These are phyloP conservation scores for Diaporthe sp. DNA, from an alignment of 2,329 filamentous ascomycete species.

Conservation along the genomic window DNA sequence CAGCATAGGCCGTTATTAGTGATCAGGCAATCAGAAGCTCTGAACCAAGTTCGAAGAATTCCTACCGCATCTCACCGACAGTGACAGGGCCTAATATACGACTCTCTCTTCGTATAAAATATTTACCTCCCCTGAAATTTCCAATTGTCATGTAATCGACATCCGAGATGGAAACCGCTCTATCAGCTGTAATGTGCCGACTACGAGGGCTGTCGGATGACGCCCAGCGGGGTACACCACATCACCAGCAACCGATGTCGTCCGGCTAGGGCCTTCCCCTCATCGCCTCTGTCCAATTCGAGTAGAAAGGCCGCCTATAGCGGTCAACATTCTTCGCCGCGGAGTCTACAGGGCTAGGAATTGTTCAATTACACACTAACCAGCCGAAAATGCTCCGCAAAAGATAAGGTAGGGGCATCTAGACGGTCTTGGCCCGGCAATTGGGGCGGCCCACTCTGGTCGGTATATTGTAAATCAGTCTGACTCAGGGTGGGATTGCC, in stretches of 20 bases:
- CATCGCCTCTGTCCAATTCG: not conserved
- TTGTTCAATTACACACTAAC: not conserved
- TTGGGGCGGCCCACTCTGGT: not conserved
- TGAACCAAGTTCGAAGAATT: no score
- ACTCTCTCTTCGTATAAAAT: not conserved
- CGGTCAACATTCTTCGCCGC: not conserved
- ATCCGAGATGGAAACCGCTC: not conserved
- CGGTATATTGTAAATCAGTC: conserved; percentile 2
- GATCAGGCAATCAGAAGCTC: no score
- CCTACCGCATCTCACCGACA: not conserved
- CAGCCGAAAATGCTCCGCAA: not conserved
- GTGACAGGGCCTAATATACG: not conserved
- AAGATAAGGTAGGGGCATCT: not conserved
- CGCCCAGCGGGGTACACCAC: not conserved
- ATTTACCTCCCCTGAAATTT: not conserved
- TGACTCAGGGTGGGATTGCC: conserved; percentile 16
- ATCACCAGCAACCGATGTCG: conserved; percentile 2
- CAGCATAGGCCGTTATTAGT: not conserved
- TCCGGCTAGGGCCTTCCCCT: conserved; percentile 1
- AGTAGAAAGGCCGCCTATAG: not conserved
- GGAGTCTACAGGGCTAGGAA: not conserved
- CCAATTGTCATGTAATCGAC: not conserved
- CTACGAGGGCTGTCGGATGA: not conserved
- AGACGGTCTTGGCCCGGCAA: conserved; percentile 20
- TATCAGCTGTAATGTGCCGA: not conserved